Conservation (phyloP, 208 protist species). For the Leishmania major region DNA sequence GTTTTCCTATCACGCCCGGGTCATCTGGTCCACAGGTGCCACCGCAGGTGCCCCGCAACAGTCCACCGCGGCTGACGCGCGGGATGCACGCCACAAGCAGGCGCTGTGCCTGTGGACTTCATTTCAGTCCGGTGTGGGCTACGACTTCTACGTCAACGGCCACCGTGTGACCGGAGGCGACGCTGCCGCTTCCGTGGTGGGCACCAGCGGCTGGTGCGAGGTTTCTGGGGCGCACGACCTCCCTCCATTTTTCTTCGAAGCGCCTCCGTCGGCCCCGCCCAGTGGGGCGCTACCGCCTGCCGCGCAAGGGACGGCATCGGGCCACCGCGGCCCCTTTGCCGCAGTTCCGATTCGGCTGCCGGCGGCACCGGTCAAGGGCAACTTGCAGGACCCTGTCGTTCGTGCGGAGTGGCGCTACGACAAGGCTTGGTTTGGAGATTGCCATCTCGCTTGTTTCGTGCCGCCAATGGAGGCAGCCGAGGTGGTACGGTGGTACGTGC, state of each 20-base stretch:
- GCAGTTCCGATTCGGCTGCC: conserved; percentile 23
- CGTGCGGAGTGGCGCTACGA: conserved; percentile 38
- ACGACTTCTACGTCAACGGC: conserved; percentile 60
- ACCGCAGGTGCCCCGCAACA: background rate
- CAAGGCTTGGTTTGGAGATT: conserved; percentile 68
- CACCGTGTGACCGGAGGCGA: conserved; percentile 16
- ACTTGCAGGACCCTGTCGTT: conserved; percentile 12
- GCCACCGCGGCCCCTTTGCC: background rate
- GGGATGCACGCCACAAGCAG: background rate
- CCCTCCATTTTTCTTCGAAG: conserved; percentile 36
- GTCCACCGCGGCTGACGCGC: background rate
- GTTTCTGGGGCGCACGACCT: conserved; percentile 29
- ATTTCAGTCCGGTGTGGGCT: conserved; percentile 58
- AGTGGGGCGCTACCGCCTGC: background rate
- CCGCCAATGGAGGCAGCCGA: conserved; percentile 40
- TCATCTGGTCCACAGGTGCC: background rate
- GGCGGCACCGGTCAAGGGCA: conserved; percentile 2
- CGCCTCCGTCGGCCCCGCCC: background rate
- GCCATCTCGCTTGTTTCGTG: conserved; percentile 41
- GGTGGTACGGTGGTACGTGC: conserved; percentile 44
- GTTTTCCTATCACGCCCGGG: conserved; percentile 26
- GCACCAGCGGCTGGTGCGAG: conserved; percentile 37
- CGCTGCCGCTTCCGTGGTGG: background rate
- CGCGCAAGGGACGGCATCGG: background rate
- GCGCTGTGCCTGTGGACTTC: conserved; percentile 44